Conservation (phyloP, 2,329 filamentous ascomycete species). For the Claviceps sp. region DNA sequence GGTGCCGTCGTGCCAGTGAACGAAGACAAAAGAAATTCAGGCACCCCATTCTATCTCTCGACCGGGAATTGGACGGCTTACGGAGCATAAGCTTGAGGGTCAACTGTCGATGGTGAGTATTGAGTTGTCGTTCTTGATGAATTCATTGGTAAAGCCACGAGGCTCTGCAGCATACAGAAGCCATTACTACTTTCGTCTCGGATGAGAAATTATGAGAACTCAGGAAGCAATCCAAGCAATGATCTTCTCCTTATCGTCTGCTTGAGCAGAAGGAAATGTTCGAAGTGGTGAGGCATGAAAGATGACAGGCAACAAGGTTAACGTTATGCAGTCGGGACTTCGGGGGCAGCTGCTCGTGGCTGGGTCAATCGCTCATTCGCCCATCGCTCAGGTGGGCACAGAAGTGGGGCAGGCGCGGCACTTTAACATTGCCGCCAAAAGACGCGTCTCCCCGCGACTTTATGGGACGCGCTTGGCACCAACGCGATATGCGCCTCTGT, state of each 20-base stretch:
- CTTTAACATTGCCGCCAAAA: constrained; percentile 8
- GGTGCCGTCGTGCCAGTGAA: background rate
- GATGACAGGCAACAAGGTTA: background rate
- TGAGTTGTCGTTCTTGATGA: too few relatives aligned
- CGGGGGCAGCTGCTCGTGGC: background rate
- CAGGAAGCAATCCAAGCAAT: too few relatives aligned
- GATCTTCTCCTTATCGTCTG: too few relatives aligned
- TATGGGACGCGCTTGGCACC: constrained; percentile 4
- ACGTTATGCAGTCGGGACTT: background rate
- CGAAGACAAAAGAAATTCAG: background rate
- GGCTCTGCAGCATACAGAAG: too few relatives aligned
- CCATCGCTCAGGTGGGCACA: too few relatives aligned
- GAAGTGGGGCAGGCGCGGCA: constrained; percentile 6
- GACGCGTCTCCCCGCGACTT: constrained; percentile 10
- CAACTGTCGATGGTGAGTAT: too few relatives aligned
- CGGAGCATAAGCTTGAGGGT: background rate
- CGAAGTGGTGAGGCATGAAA: background rate
- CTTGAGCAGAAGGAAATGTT: too few relatives aligned
- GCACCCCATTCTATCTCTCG: background rate
- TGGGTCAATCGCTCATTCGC: background rate
- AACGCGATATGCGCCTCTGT: background rate
- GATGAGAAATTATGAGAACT: too few relatives aligned
- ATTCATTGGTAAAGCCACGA: too few relatives aligned
- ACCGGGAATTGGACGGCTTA: too few relatives aligned
- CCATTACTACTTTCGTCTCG: too few relatives aligned